A percentile compares a stretch with the other conserved stretches of the same genome.
These are phyloP conservation scores for Podaxis rugospora DNA, from an alignment of 768 basidiomycete species.

Conservation along the genomic window DNA sequence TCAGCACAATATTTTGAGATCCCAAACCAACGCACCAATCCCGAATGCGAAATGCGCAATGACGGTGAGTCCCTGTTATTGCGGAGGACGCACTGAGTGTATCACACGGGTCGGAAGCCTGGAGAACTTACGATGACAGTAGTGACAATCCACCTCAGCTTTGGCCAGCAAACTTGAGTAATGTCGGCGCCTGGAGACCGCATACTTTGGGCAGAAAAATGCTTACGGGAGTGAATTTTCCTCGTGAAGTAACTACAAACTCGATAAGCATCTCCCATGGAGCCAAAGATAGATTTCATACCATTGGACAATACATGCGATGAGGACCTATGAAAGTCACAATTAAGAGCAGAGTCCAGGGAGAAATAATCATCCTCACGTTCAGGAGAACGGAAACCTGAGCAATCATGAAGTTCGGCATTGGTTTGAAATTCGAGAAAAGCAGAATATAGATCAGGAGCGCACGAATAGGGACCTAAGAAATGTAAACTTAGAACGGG, in stretches of 20 bases:
- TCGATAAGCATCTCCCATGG: neutral
- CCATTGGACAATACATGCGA: slow-evolving; percentile 29
- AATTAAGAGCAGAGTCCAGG: neutral
- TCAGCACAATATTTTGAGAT: neutral
- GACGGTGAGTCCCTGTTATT: slow-evolving; percentile 20
- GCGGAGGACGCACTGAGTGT: neutral
- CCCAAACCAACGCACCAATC: slow-evolving; percentile 22
- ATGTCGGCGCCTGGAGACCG: neutral
- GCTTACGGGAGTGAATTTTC: slow-evolving; percentile 27
- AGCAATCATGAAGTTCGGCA: neutral
- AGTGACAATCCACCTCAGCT: slow-evolving; percentile 28
- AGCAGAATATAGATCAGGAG: neutral
- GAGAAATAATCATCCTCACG: slow-evolving; percentile 11
- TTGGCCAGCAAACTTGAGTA: slow-evolving; percentile 25
- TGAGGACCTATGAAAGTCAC: slow-evolving; percentile 16
- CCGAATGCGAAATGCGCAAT: slow-evolving; percentile 32
- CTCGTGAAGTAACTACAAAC: slow-evolving; percentile 27
- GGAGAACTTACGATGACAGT: slow-evolving; percentile 23
- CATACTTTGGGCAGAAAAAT: neutral
- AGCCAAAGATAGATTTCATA: slow-evolving; percentile 9
- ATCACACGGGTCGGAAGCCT: neutral
- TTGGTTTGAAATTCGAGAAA: neutral
- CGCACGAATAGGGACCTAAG: slow-evolving; percentile 33
- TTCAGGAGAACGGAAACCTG: slow-evolving; percentile 26
- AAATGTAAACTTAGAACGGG: neutral